Conservation (phyloP, 345 rosid genomes). For the Brassica carinata region DNA sequence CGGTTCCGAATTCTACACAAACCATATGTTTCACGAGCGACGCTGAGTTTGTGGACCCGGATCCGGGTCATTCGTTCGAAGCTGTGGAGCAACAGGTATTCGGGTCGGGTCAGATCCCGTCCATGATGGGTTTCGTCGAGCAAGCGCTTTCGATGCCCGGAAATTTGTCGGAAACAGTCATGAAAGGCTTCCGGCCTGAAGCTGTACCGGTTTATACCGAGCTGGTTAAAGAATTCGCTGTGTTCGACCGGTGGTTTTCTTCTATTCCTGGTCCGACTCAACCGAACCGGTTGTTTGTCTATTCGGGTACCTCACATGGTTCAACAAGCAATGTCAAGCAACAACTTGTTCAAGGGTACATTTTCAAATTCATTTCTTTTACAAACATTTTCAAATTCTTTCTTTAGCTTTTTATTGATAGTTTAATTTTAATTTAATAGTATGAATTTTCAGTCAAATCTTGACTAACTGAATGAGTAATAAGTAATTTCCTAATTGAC, state of each 20-base stretch:
- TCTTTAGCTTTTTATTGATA: not conserved
- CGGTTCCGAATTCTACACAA: conserved; percentile 46
- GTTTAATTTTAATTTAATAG: not conserved
- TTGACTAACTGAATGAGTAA: not conserved
- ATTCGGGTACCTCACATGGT: conserved; percentile 96
- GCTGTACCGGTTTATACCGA: conserved; percentile 69
- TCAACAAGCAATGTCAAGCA: conserved; percentile 81
- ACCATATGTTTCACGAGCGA: conserved; percentile 81
- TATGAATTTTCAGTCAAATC: not conserved
- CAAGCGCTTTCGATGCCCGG: conserved; percentile 79
- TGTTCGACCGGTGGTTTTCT: conserved; percentile 91
- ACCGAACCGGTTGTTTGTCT: conserved; percentile 85
- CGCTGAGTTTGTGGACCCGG: conserved; percentile 94
- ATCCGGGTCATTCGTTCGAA: conserved; percentile 96
- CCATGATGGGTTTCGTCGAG: conserved; percentile 91
- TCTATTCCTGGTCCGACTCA: conserved; percentile 98
- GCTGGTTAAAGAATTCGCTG: conserved; percentile 71
- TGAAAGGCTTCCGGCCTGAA: conserved; percentile 84
- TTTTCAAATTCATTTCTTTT: not conserved
- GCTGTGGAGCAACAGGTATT: conserved; percentile 83
- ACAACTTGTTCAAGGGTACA: conserved; percentile 71
- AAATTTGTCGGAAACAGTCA: conserved; percentile 72
- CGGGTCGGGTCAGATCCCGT: conserved; percentile 66
- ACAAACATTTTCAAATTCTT: not conserved
- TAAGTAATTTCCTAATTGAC: not conserved